A percentile compares a stretch with the other conserved stretches of the same genome.
Conservation (phyloP, 2,329 filamentous ascomycete genomes). For the Tolypocladium tropicale region DNA sequence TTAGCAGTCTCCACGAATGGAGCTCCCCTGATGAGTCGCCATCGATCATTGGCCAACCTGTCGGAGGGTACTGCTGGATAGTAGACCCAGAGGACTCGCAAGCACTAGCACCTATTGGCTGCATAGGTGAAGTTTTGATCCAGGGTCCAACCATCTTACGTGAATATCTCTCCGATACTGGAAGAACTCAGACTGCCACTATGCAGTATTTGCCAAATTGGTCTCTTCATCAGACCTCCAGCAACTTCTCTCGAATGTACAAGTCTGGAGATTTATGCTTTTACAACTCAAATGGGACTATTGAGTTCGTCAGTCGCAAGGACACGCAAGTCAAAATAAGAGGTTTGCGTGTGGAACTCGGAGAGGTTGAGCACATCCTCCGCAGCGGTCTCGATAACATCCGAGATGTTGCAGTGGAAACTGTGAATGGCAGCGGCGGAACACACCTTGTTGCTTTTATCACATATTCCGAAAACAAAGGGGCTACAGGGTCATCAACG, state of each 20-base stretch:
- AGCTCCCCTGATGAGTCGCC: background rate
- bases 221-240: background rate
- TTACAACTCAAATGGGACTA: conserved; percentile 6
- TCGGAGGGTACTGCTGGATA: conserved; percentile 3
- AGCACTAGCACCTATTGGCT: conserved; percentile 2
- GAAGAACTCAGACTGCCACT: background rate
- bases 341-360: conserved; percentile 9
- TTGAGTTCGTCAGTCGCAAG: conserved; percentile 5
- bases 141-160: conserved; percentile 5
- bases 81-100: background rate
- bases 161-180: conserved; percentile 2
- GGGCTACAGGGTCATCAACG: too few species aligned
- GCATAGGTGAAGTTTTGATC: conserved; percentile 5
- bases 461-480: background rate
- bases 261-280: conserved; percentile 9
- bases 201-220: background rate
- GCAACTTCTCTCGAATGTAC: conserved; percentile 3
- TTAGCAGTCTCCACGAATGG: conserved; percentile 2
- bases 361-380: conserved; percentile 7
- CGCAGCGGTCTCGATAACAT: background rate
- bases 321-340: conserved; percentile 9
- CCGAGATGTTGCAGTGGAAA: background rate
- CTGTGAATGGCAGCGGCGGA: background rate
- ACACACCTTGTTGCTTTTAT: background rate
- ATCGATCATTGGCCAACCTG: conserved; percentile 1